Evolutionary conservation across 257 asterid species (phyloP), one percentile per base, ranked within the genome.

Genomic region (Capsicum chinense): DNA sequence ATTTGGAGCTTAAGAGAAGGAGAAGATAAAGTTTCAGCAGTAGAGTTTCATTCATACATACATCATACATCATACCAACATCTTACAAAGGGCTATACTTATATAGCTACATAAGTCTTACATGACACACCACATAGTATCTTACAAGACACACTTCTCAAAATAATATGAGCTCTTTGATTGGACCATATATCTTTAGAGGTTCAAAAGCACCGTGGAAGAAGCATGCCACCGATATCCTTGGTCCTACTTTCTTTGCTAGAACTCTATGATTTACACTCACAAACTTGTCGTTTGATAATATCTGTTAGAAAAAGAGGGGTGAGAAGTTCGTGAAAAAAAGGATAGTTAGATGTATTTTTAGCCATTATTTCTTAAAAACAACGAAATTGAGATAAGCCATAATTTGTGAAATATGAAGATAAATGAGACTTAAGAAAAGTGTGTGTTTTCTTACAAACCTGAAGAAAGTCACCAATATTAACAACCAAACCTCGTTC

Each of bases 391-490:
- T 6, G 81, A 50, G 21, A 74, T 74, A 50, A 74, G 62, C 1
- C 3, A 21, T 62, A 1, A 50, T 0, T 48, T 74, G 33, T 74
- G 19, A 50, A 19, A 37, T 13, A 26, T 7, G 9, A 1, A 48
- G 12, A 1, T 12, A 73, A 73, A 73, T 0, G 0, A 21, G 21
- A 50, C 62, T 7, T 7, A 13, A 26, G 33, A 7, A 6, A 74
- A 74, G 2, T 9, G 9, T 26, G 33, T 26, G 33, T 26, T 26
- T 73, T 7, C 35, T 19, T 19, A 13, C 63, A 17, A 73, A 94
- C 97, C 95, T 93, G 98, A 11, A 93, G 86, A 90, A 90, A 84
- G 63, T 94, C 93, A 6, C 94, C 98, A 68, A 94, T 90, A 85
- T 94, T 94, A 84, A 92, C 91, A 2, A 92, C 92, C 66, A 94